Conservation (phyloP, 1,284 basidiomycete species). For the Puccinia horiana region DNA sequence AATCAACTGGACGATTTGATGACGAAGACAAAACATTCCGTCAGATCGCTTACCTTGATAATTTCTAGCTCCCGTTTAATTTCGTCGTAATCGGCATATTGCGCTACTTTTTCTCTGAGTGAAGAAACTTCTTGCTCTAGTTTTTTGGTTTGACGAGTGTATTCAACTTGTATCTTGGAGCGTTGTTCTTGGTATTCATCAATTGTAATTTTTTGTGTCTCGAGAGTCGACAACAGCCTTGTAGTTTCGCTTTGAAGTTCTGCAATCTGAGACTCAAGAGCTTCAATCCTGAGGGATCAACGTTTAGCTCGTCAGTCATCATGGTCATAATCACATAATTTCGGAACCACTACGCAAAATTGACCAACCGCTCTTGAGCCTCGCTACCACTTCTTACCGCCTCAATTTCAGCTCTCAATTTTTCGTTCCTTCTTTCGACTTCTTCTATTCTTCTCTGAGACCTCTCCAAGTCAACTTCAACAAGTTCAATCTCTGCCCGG, state of each 20-base stretch:
- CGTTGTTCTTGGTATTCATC: slow-evolving; percentile 63
- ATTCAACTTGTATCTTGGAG: slow-evolving; percentile 67
- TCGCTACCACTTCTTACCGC: slow-evolving; percentile 77
- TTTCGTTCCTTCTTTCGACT: slow-evolving; percentile 89
- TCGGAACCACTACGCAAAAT: neutral
- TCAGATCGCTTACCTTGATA: slow-evolving; percentile 75
- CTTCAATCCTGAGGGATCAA: slow-evolving; percentile 65
- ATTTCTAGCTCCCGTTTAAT: slow-evolving; percentile 93
- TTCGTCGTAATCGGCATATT: slow-evolving; percentile 85
- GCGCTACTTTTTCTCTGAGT: slow-evolving; percentile 69
- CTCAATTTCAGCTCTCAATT: slow-evolving; percentile 89
- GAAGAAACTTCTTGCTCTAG: slow-evolving; percentile 66
- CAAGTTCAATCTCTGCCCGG: slow-evolving; percentile 85
- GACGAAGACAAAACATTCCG: neutral
- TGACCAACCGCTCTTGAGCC: slow-evolving; percentile 69
- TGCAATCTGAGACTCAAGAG: slow-evolving; percentile 70
- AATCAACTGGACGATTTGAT: neutral
- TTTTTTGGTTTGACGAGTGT: slow-evolving; percentile 63
- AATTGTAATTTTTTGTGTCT: slow-evolving; percentile 68
- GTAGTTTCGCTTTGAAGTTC: slow-evolving; percentile 75
- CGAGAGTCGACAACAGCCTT: slow-evolving; percentile 69
- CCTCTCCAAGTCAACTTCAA: slow-evolving; percentile 85
- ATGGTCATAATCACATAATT: slow-evolving; percentile 12
- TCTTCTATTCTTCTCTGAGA: slow-evolving; percentile 87
- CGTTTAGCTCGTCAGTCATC: neutral